Base-by-base conservation (phyloP, 1,284 basidiomycete species). In the Sparassis latifolia region DNA sequence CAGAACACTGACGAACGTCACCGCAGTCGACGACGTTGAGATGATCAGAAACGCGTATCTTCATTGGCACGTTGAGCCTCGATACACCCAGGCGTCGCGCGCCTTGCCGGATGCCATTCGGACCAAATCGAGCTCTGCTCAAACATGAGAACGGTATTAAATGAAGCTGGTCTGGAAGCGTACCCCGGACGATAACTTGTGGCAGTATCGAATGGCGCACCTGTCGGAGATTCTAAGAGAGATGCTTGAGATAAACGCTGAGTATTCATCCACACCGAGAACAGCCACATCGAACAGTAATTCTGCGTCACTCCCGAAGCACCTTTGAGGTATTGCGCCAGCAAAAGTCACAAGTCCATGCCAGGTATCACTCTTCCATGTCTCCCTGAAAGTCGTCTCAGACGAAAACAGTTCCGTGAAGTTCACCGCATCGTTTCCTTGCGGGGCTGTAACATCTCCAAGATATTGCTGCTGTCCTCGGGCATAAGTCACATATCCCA, bases 101-200 rank as follows among this genome's bases (percentile, higher is more conserved):
- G 5, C 69, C 69, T 55, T 69, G 66, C 9, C 69, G 67, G 45
- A 70, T 70, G 10, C 66, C 69, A 48, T 68, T 69, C 5, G 69
- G 69, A 0, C 69, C 69, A 39, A 71, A 71, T 3, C 67, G 65
- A 20, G 66, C 62, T 37, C 66, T 68, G 45, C 35, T 7, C 7
- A n/a, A n/a, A 38, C n/a, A n/a, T 38, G 9, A 38, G 35, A 38
- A 20, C 20, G 20, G 44, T 35, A 9, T 2, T n/a, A 1, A 4
- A 48, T 3, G 20, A 33, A 30, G 5, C 30, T 44, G 2, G 20
- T 20, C 20, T 20, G 20, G 20, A 20, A 20, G 45, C 59, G 39
- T 48, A 68, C 65, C 67, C 66, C 20, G 67, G 67, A 9, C 67
- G 57, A 51, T 58, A 69, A 50, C 65, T 66, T 3, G 66, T 69